These are phyloP conservation scores for Capsicum pubescens DNA, from an alignment of 257 asterid species.

Conservation along the genomic window DNA sequence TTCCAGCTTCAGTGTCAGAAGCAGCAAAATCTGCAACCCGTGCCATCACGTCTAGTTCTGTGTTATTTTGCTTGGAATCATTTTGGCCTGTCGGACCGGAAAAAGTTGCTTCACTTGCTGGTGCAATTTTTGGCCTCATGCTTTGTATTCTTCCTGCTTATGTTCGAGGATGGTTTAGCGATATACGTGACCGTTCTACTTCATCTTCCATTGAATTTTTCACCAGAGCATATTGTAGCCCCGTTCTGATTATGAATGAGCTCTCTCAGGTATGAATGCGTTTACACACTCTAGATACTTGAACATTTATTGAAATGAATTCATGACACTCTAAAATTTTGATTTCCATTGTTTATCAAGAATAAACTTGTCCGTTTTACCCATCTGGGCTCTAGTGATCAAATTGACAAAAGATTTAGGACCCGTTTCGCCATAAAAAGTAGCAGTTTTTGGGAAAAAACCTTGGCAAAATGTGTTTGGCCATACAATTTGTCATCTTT, in stretches of 20 bases:
- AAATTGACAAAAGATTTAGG: slow-evolving; percentile 9
- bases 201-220: slow-evolving; percentile 86
- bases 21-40: slow-evolving; percentile 80
- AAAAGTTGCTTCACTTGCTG: slow-evolving; percentile 81
- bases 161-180: slow-evolving; percentile 93
- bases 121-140: slow-evolving; percentile 88
- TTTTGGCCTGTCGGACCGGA: slow-evolving; percentile 86
- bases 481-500: no score
- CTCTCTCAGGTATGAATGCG: slow-evolving; percentile 70
- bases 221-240: slow-evolving; percentile 96
- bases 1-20: slow-evolving; percentile 61
- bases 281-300: not conserved
- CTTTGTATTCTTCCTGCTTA: slow-evolving; percentile 95
- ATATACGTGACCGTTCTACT: slow-evolving; percentile 83
- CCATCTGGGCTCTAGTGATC: not conserved
- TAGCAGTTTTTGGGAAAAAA: no score
- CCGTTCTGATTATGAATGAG: slow-evolving; percentile 77
- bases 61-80: slow-evolving; percentile 61
- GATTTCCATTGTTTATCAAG: not conserved
- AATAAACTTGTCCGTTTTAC: not conserved
- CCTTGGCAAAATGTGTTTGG: no score
- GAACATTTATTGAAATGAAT: slow-evolving; percentile 2
- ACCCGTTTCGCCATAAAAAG: no score
- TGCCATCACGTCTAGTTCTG: slow-evolving; percentile 71
- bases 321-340: not conserved